phyloP scores from a whole-genome alignment of 1,139 yeast genomes.

The Debaryomyces singareniensis region DNA sequence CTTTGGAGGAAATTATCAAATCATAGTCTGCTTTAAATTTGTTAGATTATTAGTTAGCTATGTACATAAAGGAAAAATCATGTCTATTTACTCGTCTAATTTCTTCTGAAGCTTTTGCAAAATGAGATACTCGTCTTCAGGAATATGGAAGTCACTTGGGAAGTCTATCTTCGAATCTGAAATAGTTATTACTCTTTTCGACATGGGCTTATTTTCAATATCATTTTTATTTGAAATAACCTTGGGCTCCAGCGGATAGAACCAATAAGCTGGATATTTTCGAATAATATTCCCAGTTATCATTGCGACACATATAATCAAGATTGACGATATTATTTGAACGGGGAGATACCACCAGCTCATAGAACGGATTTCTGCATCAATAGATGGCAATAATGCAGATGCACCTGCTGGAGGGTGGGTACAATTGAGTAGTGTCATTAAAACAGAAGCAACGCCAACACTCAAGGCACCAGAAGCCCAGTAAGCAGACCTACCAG shows the following conservation, averaged over 20 bases:
- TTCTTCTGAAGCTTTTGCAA: background rate
- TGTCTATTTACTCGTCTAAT: no score
- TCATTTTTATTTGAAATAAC: background rate
- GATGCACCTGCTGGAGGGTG: conserved; percentile 79
- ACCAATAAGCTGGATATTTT: conserved; percentile 58
- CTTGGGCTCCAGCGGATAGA: conserved; percentile 30
- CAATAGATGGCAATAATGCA: conserved; percentile 54
- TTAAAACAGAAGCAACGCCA: conserved; percentile 47
- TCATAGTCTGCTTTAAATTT: no score
- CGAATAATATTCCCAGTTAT: conserved; percentile 52
- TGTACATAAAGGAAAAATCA: no score
- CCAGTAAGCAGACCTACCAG: conserved; percentile 46
- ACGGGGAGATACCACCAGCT: conserved; percentile 68
- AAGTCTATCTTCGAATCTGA: conserved; percentile 6
- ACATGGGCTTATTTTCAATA: background rate
- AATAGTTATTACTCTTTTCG: conserved; percentile 3
- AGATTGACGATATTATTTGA: conserved; percentile 45
- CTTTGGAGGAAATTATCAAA: conserved; percentile 50
- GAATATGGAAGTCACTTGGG: conserved; percentile 1
- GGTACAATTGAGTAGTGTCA: conserved; percentile 53
- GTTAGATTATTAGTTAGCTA: no score
- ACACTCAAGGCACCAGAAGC: conserved; percentile 58
- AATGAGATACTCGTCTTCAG: background rate
- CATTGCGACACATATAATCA: conserved; percentile 48
- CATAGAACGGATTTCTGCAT: conserved; percentile 38